phyloP scores from a whole-genome alignment of 83 land plant species.

The Picea abies region DNA sequence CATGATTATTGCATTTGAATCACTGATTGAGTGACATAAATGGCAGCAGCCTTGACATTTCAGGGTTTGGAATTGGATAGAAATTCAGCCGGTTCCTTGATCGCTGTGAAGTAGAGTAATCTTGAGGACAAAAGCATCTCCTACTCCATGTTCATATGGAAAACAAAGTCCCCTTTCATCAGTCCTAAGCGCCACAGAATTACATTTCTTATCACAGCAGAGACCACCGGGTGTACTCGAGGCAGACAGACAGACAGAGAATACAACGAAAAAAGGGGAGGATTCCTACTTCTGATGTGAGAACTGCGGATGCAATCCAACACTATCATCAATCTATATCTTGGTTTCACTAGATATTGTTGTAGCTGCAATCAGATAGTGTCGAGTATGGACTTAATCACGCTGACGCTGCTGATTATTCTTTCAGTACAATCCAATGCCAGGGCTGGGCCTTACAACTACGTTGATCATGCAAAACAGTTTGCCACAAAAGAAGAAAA shows the following conservation, averaged over 20 bases:
- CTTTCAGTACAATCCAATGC: constrained; percentile 6
- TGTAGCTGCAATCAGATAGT: not conserved
- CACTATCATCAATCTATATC: not conserved
- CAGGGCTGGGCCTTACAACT: not conserved
- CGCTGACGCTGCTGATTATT: not conserved
- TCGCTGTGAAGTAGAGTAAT: not conserved
- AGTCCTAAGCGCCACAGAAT: no score
- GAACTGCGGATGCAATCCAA: no score
- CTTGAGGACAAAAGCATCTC: not conserved
- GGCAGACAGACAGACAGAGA: not conserved
- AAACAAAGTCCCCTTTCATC: no score
- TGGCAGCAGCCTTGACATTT: not conserved
- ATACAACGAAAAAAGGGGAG: no score
- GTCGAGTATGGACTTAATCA: not conserved
- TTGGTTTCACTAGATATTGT: not conserved
- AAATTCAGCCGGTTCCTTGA: not conserved
- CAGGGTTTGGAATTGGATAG: not conserved
- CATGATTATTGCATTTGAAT: no score
- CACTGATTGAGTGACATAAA: no score
- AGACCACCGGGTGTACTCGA: no score
- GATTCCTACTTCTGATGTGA: no score
- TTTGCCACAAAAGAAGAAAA: not conserved
- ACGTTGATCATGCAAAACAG: not conserved
- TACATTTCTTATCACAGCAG: no score
- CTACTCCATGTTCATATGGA: no score